Percentiles rank a stretch among this genome's conserved stretches.
Conservation (phyloP, 371 early-diverging fungal species). For the Funneliformis caledonium region DNA sequence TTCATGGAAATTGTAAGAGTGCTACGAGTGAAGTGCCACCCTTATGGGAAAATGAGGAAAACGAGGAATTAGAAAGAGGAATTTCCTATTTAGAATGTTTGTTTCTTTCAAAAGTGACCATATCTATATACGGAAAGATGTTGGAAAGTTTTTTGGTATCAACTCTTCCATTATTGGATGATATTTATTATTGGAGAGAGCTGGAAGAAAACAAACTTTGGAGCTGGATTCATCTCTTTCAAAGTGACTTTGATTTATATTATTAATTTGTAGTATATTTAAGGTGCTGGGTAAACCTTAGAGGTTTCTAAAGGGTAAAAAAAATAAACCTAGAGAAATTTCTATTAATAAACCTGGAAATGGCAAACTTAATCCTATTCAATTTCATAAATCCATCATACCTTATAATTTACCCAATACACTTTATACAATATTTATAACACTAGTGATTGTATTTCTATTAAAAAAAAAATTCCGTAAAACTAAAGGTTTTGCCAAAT, state of each 20-base stretch:
- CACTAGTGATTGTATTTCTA: too few species aligned
- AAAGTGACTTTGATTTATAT: conserved; percentile 49
- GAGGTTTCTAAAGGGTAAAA: neutral
- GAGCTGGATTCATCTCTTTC: conserved; percentile 62
- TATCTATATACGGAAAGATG: conserved; percentile 67
- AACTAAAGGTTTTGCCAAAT: too few species aligned
- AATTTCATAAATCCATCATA: too few species aligned
- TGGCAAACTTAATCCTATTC: too few species aligned
- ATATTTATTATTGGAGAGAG: conserved; percentile 73
- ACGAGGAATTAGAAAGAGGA: conserved; percentile 9
- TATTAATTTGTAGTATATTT: neutral
- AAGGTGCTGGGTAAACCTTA: too few species aligned
- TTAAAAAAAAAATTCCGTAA: too few species aligned
- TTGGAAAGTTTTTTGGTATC: conserved; percentile 63
- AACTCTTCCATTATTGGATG: conserved; percentile 66
- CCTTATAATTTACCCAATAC: too few species aligned
- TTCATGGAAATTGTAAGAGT: neutral
- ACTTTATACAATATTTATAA: too few species aligned
- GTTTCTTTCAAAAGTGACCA: conserved; percentile 60
- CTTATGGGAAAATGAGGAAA: neutral
- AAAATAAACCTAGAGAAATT: neutral
- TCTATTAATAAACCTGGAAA: too few species aligned
- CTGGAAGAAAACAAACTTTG: conserved; percentile 56
- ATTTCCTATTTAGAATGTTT: conserved; percentile 51
- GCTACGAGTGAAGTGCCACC: too few species aligned